Percentiles rank a stretch among this genome's conserved stretches.
These are phyloP conservation scores for Lotmaria passim DNA, from an alignment of 208 protist species.

Conservation along the genomic window DNA sequence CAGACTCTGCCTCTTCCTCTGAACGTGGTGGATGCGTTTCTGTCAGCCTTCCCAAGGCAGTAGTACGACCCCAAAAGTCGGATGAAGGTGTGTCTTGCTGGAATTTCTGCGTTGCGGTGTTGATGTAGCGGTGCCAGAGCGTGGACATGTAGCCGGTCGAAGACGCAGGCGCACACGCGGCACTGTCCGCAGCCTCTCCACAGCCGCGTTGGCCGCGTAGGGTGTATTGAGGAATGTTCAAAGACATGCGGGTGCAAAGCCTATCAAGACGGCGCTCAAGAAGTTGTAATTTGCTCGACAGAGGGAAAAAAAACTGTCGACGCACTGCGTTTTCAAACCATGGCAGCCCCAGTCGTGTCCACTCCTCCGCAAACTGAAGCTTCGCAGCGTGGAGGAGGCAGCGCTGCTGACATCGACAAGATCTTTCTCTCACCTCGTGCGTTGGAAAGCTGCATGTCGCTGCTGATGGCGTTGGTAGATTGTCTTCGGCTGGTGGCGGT, in stretches of 20 bases:
- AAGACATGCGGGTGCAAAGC: conserved; percentile 22
- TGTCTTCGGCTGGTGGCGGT: too few species aligned
- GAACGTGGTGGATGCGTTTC: too few species aligned
- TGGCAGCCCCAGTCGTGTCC: conserved; percentile 32
- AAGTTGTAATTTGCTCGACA: conserved; percentile 4
- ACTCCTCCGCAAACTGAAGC: conserved; percentile 37
- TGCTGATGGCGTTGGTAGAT: too few species aligned
- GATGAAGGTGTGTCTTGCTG: not conserved
- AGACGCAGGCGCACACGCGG: not conserved
- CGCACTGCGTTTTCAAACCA: conserved; percentile 36
- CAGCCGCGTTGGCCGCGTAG: not conserved
- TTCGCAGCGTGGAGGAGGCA: conserved; percentile 25
- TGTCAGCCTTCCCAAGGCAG: too few species aligned
- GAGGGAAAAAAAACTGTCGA: conserved; percentile 13
- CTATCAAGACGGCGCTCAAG: conserved; percentile 19
- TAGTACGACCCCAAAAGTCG: too few species aligned
- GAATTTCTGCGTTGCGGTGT: not conserved
- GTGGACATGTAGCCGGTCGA: not conserved
- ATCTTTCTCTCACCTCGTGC: not conserved
- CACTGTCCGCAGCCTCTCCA: not conserved
- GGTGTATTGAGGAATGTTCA: conserved; percentile 30
- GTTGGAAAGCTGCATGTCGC: conserved; percentile 1
- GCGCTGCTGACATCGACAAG: not conserved
- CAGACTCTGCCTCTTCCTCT: too few species aligned
- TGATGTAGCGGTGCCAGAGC: conserved; percentile 15